Evolutionary conservation across 208 protist species (phyloP).

Genomic region (Porcisia deanei): DNA sequence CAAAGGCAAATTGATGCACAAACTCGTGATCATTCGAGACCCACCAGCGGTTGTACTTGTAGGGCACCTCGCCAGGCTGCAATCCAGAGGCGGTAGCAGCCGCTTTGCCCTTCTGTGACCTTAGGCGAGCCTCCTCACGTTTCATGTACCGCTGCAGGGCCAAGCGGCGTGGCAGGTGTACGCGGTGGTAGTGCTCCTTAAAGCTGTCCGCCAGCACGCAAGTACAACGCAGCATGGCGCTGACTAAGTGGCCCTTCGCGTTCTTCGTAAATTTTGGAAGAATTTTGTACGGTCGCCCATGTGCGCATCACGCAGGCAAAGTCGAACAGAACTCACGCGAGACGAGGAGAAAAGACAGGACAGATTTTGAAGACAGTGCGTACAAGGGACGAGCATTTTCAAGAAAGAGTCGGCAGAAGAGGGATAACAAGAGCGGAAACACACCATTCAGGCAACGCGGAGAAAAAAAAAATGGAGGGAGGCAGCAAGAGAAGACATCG

Average conservation of each 20-base stretch:
- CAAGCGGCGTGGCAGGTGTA: conserved; percentile 78
- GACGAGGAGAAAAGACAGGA: too few species aligned
- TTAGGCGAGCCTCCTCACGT: conserved; percentile 42
- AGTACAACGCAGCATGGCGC: conserved; percentile 61
- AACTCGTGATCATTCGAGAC: conserved; percentile 91
- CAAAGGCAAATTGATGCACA: conserved; percentile 86
- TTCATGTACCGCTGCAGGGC: conserved; percentile 77
- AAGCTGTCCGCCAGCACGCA: conserved; percentile 69
- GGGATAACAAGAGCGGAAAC: too few species aligned
- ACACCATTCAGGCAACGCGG: too few species aligned
- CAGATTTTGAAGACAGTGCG: too few species aligned
- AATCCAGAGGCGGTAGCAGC: conserved; percentile 9
- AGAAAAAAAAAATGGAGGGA: background rate
- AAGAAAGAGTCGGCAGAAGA: too few species aligned
- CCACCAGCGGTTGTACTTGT: conserved; percentile 93
- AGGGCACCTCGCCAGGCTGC: conserved; percentile 49
- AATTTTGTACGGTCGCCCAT: background rate
- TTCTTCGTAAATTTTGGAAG: background rate
- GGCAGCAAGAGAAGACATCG: too few species aligned
- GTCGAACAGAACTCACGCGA: background rate
- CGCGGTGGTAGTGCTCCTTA: conserved; percentile 90
- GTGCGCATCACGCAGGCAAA: background rate
- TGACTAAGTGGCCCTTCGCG: background rate
- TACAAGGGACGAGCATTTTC: too few species aligned
- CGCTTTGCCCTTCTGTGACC: conserved; percentile 20